Base-by-base conservation (phyloP, 192 early-diverging fungal species). In the Jimgerdemannia flammicorona region DNA sequence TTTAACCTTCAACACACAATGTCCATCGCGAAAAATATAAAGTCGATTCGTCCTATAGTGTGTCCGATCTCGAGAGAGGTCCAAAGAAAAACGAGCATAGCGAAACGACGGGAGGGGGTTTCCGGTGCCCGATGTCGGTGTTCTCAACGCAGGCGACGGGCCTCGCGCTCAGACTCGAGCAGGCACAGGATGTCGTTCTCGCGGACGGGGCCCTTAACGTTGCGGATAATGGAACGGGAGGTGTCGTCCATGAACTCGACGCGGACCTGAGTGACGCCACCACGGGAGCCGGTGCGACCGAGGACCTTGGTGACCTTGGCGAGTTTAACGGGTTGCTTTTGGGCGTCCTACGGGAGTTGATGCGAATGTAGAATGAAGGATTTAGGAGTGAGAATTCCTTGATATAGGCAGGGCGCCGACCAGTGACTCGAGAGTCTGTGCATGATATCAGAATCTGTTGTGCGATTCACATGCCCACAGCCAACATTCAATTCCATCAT, bases 231-330 rank as follows among this genome's bases (percentile, higher is more conserved):
- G 84, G 94, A 93, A 74, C 98, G 98, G 88, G 87, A 89, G 75
- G 90, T 80, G 83, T 99, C 96, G 87, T 98, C 97, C 86, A 98
- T 91, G 87, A 99, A 96, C 86, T 98, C 98, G 82, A 99, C 98
- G 78, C 97, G 94, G 85, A 99, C 98, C 86, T 95, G 98, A 82
- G 98, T 99, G 85, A 99, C 98, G 88, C 97, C 97, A 92, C 98
- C 98, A 81, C 98, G 97, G 85, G 98, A 99, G 83, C 98, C 98
- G 81, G 98, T 99, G 80, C 98, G 94, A 87, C 98, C 98, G 82
- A 99, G 93, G 77, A 99, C 94, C 90, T 98, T 97, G 79, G 87
- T 92, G 75, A 99, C 98, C 78, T 88, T 89, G 81, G 95, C 98
- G 85, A 95, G 93, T 91, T 98, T 99, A 75, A 94, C 90, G 81